Evolutionary conservation across 768 basidiomycete species (phyloP), one percentile per base, ranked within the genome.

Genomic region (Neoboletus brunneissimus): DNA sequence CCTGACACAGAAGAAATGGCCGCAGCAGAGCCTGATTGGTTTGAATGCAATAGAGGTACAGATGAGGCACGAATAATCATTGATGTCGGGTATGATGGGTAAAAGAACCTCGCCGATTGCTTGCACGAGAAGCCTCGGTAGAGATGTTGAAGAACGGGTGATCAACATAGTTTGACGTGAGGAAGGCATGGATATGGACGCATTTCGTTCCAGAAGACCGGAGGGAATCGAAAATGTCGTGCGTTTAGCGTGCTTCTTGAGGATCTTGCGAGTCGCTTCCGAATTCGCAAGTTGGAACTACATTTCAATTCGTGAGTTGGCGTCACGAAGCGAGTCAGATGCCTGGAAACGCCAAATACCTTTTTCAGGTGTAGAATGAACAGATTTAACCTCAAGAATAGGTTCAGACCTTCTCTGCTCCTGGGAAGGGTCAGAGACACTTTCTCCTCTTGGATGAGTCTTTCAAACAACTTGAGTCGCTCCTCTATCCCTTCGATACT

Each of bases 221-320:
- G 58, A 57, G 2, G 86, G 79, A 60, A 88, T 77, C 1, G 90
- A 88, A 10, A 98, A 76, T 0, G 89, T 85, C 0, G 94, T 96
- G 4, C 91, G 85, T 68, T 96, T 96, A 29, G 90, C 81, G 67
- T 95, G 94, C 67, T 97, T 97, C 79, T 96, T 96, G 50, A 96
- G 81, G 56, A 94, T 94, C 74, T 97, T 97, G 35, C 93, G 84
- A 3, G 88, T 89, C 2, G 94, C 94, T 70, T 96, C 93, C 8
- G 87, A 79, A 65, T 92, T 96, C 8, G 91, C 93, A 38, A 80
- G 67, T 65, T 93, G 88, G 66, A 94, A 91, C 88, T 89, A 35
- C 18, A 20, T 13, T 34, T 18, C 15, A 41, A 37, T 34, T 8
- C 10, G 10, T 51, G 37, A 60, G 23, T 35, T 47, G 25, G 55